Conservation (phyloP, 305 asterid genomes). For the Fraxinus velutina region DNA sequence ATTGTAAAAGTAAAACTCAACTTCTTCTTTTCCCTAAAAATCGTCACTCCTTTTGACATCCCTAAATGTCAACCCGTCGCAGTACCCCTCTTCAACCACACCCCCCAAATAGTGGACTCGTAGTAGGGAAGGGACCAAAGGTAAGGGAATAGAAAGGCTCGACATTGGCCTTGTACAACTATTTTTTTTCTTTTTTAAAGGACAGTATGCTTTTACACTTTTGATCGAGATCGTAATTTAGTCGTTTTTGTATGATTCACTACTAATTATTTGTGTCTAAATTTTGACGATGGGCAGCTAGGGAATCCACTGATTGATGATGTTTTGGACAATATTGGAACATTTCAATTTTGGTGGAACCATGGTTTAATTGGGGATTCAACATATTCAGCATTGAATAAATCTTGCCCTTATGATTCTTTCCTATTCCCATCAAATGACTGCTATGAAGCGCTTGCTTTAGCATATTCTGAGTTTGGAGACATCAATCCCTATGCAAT, state of each 20-base stretch:
- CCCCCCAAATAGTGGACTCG: not conserved
- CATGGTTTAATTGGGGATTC: conserved; percentile 47
- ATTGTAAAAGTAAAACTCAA: not conserved
- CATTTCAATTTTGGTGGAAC: conserved; percentile 59
- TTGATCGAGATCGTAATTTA: not conserved
- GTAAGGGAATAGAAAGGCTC: not conserved
- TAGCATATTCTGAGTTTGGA: conserved; percentile 43
- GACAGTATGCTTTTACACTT: not conserved
- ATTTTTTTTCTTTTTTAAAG: no score
- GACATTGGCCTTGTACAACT: not conserved
- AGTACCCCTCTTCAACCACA: not conserved
- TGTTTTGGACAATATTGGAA: conserved; percentile 43
- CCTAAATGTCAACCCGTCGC: not conserved
- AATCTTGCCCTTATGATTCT: conserved; percentile 42
- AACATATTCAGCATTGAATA: conserved; percentile 37
- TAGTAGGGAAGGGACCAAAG: not conserved
- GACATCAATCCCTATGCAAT: conserved; percentile 50
- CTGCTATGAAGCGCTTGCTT: conserved; percentile 36
- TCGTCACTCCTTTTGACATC: not conserved
- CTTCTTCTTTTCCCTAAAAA: not conserved
- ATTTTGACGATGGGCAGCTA: conserved; percentile 28
- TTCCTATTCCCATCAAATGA: conserved; percentile 37
- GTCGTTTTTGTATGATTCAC: not conserved
- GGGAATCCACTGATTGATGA: conserved; percentile 57
- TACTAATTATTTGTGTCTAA: not conserved